These are phyloP conservation scores for Aspergillus sp. DNA, from an alignment of 2,329 filamentous ascomycete genomes.

Conservation along the genomic window DNA sequence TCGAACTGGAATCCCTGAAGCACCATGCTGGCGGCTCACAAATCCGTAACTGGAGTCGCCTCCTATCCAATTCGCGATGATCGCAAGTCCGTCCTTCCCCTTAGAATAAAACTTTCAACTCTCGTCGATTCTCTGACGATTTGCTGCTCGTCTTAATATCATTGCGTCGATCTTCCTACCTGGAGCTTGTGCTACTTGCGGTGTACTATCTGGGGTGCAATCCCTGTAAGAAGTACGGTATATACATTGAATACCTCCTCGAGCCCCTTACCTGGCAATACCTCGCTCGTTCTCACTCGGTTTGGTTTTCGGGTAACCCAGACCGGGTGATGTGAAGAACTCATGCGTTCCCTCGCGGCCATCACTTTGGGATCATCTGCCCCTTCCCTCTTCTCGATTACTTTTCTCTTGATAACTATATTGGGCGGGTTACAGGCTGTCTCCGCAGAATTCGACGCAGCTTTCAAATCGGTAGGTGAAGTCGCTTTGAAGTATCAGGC, in stretches of 20 bases:
- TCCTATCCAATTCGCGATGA: not conserved
- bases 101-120: not conserved
- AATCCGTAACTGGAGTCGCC: not conserved
- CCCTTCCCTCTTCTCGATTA: constrained; percentile 10
- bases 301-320: not conserved
- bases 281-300: not conserved
- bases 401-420: constrained; percentile 19
- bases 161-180: not conserved
- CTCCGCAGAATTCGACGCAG: constrained; percentile 30
- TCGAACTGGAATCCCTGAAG: not conserved
- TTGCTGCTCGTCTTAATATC: constrained; percentile 6
- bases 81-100: not conserved
- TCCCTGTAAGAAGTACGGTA: not conserved
- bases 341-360: constrained; percentile 25
- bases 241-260: not conserved
- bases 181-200: not conserved
- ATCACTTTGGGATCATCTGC: constrained; percentile 16
- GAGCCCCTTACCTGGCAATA: not conserved
- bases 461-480: constrained; percentile 39
- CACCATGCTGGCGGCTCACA: not conserved
- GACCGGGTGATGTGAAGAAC: constrained; percentile 26
- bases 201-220: not conserved
- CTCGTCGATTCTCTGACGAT: not conserved
- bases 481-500: not conserved
- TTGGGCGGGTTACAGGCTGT: constrained; percentile 18